Percentiles rank a stretch among this genome's conserved stretches.
Conservation (phyloP, 129 eudicot species). For the Calendula officinalis region DNA sequence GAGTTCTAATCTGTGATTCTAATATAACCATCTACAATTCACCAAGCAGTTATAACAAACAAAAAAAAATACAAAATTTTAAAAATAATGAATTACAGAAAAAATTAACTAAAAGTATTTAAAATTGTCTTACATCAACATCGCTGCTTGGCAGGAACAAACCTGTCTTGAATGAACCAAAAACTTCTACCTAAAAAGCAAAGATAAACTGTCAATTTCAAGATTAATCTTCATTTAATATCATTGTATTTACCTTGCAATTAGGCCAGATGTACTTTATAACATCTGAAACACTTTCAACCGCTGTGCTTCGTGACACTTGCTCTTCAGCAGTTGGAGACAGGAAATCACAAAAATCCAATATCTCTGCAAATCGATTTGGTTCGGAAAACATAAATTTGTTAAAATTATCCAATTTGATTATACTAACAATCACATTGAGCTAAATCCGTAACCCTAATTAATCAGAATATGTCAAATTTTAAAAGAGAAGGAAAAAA, state of each 20-base stretch:
- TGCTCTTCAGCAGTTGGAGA: constrained; percentile 91
- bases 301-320: constrained; percentile 65
- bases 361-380: constrained; percentile 54
- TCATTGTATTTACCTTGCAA: constrained; percentile 47
- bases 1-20: constrained; percentile 66
- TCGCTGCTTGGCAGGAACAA: constrained; percentile 89
- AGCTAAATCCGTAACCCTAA: not conserved
- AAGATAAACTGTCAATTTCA: constrained; percentile 5
- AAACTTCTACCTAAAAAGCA: constrained; percentile 72
- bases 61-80: not conserved
- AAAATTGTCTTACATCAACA: constrained; percentile 62
- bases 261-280: constrained; percentile 83
- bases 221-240: not conserved
- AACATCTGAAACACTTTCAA: constrained; percentile 70
- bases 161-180: constrained; percentile 92
- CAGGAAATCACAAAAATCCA: constrained; percentile 87
- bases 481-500: not conserved
- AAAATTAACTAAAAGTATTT: not conserved
- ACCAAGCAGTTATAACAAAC: constrained; percentile 10
- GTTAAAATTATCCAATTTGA: not conserved
- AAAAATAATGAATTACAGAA: not conserved
- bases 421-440: constrained; percentile 4
- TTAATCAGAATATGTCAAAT: not conserved
- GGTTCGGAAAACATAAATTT: not conserved
- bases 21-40: constrained; percentile 74